These are phyloP conservation scores for Echria macrotheca DNA, from an alignment of 495 filamentous ascomycete genomes.

Conservation along the genomic window DNA sequence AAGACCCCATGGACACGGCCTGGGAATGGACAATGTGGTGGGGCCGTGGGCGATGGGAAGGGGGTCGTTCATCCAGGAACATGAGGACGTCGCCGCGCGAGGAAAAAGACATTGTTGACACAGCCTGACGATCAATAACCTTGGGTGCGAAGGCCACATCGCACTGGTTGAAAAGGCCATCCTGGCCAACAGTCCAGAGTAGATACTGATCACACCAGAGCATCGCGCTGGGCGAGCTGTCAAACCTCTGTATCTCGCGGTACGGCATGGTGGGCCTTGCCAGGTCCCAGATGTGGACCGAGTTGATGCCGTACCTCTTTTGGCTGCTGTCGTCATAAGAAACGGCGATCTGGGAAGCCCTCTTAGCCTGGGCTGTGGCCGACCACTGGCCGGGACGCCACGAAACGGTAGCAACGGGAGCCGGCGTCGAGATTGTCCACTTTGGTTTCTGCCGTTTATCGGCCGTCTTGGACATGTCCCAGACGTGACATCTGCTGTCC, in stretches of 20 bases:
- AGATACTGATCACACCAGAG: conserved; percentile 89
- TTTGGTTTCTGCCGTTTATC: conserved; percentile 77
- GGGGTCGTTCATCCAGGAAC: conserved; percentile 47
- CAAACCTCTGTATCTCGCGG: conserved; percentile 74
- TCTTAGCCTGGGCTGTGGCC: conserved; percentile 56
- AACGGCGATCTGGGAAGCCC: conserved; percentile 51
- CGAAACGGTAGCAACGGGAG: conserved; percentile 66
- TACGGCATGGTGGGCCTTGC: conserved; percentile 80
- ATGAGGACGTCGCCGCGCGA: conserved; percentile 54
- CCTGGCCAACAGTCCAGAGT: conserved; percentile 84
- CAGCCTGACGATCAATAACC: conserved; percentile 64
- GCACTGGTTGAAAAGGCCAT: conserved; percentile 79
- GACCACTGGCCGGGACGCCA: conserved; percentile 84
- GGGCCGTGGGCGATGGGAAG: conserved; percentile 33
- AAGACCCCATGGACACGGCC: conserved; percentile 28
- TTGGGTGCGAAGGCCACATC: conserved; percentile 79
- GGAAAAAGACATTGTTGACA: conserved; percentile 60
- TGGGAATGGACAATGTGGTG: conserved; percentile 27
- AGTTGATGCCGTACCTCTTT: conserved; percentile 54
- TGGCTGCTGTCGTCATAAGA: conserved; percentile 45
- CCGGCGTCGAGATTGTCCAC: conserved; percentile 51
- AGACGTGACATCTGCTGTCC: conserved; percentile 81
- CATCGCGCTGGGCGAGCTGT: conserved; percentile 64
- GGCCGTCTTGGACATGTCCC: conserved; percentile 78
- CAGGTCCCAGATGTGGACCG: conserved; percentile 89